These are phyloP conservation scores for Leptomonas pyrrhocoris DNA, from an alignment of 208 protist species.

Conservation along the genomic window DNA sequence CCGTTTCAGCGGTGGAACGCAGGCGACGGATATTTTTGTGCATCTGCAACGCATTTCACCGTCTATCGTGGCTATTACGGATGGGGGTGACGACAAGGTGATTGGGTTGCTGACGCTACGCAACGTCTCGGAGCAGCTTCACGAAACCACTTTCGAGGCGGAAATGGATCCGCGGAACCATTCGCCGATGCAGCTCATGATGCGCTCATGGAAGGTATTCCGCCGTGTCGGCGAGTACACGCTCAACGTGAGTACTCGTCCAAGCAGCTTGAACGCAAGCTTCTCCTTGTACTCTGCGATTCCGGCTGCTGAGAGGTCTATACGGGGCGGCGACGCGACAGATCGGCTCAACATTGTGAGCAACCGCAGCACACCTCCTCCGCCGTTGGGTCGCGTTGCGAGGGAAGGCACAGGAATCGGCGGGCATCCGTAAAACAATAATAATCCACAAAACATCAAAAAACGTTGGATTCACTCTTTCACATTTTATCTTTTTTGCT, in stretches of 20 bases:
- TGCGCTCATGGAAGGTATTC: slow-evolving; percentile 57
- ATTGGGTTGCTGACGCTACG: slow-evolving; percentile 61
- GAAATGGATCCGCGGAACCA: slow-evolving; percentile 59
- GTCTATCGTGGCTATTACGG: slow-evolving; percentile 44
- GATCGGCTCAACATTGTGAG: slow-evolving; percentile 16
- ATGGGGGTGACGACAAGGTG: slow-evolving; percentile 30
- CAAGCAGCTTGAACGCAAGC: slow-evolving; percentile 25
- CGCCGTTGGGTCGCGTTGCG: neutral
- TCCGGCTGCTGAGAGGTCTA: slow-evolving; percentile 11
- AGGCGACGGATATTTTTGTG: slow-evolving; percentile 57
- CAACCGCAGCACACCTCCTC: neutral
- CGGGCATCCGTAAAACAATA: neutral
- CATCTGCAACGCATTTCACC: slow-evolving; percentile 47
- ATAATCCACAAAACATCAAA: neutral
- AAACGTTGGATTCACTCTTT: neutral
- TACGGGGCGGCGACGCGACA: slow-evolving; percentile 2
- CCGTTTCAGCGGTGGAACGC: slow-evolving; percentile 42
- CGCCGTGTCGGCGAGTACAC: slow-evolving; percentile 39
- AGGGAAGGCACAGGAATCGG: neutral
- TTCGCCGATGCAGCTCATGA: slow-evolving; percentile 55
- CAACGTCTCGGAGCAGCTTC: slow-evolving; percentile 58
- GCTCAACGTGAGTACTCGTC: slow-evolving; percentile 25
- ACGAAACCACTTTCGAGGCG: slow-evolving; percentile 62
- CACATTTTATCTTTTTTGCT: neutral
- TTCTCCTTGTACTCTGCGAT: slow-evolving; percentile 21